Conservation (phyloP, 495 filamentous ascomycete genomes). For the Lasiosphaeria ovina region DNA sequence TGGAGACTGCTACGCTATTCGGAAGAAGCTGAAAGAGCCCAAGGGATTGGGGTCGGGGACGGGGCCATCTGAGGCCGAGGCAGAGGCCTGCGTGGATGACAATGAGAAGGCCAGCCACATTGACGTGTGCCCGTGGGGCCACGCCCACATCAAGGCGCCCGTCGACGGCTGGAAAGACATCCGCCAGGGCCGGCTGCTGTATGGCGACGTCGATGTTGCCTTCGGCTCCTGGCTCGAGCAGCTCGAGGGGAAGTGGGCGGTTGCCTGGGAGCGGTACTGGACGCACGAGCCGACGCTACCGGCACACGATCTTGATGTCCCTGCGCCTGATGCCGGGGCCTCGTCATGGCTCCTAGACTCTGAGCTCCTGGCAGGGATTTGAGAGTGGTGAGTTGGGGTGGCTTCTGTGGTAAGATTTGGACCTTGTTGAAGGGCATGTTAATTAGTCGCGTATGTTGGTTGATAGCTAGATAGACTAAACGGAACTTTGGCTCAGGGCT, state of each 20-base stretch:
- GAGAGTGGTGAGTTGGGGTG: no score
- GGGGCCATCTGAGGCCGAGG: not conserved
- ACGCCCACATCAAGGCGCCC: slow-evolving; percentile 1
- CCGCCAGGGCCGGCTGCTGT: slow-evolving; percentile 1
- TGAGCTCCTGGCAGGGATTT: no score
- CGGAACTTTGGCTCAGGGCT: no score
- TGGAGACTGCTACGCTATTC: not conserved
- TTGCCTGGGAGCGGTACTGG: slow-evolving; percentile 6
- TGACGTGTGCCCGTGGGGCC: slow-evolving; percentile 11
- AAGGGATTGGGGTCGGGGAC: not conserved
- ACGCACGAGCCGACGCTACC: no score
- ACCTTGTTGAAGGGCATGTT: no score
- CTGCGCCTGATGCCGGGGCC: no score
- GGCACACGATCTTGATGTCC: no score
- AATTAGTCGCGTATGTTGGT: no score
- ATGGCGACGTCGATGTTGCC: not conserved
- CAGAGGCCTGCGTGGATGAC: no score
- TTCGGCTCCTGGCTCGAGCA: slow-evolving; percentile 2
- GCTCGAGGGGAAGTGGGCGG: slow-evolving; percentile 1
- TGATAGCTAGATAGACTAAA: no score
- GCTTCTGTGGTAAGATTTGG: no score
- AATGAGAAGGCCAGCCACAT: not conserved
- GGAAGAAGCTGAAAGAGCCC: not conserved
- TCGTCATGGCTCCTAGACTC: no score
- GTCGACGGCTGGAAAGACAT: slow-evolving; percentile 10